Evolutionary conservation across 2,329 filamentous ascomycete species (phyloP), one percentile per base, ranked within the genome.

Genomic region (Dactylellina drechsleri): DNA sequence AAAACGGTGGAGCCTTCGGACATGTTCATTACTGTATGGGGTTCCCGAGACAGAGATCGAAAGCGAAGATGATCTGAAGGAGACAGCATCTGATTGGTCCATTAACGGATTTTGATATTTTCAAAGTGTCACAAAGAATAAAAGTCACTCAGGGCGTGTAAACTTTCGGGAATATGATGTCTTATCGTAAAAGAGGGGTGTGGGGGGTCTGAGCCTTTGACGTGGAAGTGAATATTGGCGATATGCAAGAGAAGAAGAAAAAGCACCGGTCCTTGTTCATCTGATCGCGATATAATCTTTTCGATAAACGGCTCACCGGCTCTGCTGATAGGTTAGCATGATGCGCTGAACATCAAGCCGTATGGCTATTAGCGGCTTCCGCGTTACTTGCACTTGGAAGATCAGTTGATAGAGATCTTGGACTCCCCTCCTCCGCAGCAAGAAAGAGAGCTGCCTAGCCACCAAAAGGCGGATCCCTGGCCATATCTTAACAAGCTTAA

Each of bases 321-420:
- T 20, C 26, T 16, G 50, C 52, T 75, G 52, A 68, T 75, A 75
- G 71, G 71, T 26, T 45, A 45, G 53, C 43, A 47, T 15, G 43
- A 20, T 43, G 54, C 31, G 45, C 20, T 45, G 59, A 45, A 49
- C 57, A 67, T 53, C 57, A 56, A 49, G 49, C 50, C 28, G 52
- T 64, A 68, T 75, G 71, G 71, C 71, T 75, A 75, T 65, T 64
- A 75, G 71, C 71, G 71, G 71, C 71, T 61, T 65, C 59, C 64
- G 65, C 52, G 71, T 56, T 65, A 65, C 53, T 68, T 53, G 28
- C 31, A 36, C 31, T 36, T 36, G 31, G 31, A 36, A 58, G 57
- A 74, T 66, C 70, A 74, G 40, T 67, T 74, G 57, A 62, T 62
- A 60, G 41, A 20, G 66, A 54, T 49, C 52, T 58, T 36, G 62